A percentile compares a stretch with the other conserved stretches of the same genome.
These are phyloP conservation scores for Cinnamomum micranthum DNA, from an alignment of 164 flowering plant species.

Conservation along the genomic window DNA sequence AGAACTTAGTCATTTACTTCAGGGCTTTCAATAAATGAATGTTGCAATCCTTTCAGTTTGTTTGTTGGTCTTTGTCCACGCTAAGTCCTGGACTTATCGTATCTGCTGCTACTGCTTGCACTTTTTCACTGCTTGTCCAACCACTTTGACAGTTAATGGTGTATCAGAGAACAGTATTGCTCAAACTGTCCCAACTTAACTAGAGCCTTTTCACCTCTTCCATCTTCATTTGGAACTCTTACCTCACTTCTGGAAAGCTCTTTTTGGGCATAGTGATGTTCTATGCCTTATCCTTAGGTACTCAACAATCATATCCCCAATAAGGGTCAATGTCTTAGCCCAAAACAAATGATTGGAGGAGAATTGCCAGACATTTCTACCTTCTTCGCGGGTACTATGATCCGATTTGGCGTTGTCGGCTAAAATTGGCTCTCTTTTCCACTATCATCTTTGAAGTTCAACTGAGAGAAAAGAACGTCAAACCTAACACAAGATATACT, in stretches of 20 bases:
- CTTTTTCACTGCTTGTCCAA: slow-evolving; percentile 90
- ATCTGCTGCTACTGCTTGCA: slow-evolving; percentile 78
- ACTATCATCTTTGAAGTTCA: slow-evolving; percentile 13
- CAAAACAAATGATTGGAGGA: slow-evolving; percentile 67
- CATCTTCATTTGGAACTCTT: slow-evolving; percentile 69
- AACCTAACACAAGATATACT: slow-evolving; percentile 67
- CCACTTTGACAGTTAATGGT: slow-evolving; percentile 92
- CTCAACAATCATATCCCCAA: slow-evolving; percentile 86
- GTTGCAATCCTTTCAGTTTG: slow-evolving; percentile 24
- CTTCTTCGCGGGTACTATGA: slow-evolving; percentile 17
- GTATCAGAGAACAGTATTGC: slow-evolving; percentile 80
- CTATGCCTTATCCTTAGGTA: slow-evolving; percentile 44
- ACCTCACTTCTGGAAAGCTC: slow-evolving; percentile 35
- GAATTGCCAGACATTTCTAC: slow-evolving; percentile 26
- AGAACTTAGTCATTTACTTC: slow-evolving; percentile 18
- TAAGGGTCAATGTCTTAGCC: slow-evolving; percentile 90
- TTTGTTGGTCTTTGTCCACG: slow-evolving; percentile 57
- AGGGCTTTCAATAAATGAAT: slow-evolving; percentile 19
- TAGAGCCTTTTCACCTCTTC: slow-evolving; percentile 83
- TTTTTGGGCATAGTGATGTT: slow-evolving; percentile 22
- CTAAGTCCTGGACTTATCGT: slow-evolving; percentile 25
- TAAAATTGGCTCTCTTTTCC: slow-evolving; percentile 21
- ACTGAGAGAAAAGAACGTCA: slow-evolving; percentile 16
- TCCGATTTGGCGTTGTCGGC: slow-evolving; percentile 14
- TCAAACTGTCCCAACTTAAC: slow-evolving; percentile 64